Base-by-base conservation (phyloP, 2,329 filamentous ascomycete genomes). In the Xylaria sp. region DNA sequence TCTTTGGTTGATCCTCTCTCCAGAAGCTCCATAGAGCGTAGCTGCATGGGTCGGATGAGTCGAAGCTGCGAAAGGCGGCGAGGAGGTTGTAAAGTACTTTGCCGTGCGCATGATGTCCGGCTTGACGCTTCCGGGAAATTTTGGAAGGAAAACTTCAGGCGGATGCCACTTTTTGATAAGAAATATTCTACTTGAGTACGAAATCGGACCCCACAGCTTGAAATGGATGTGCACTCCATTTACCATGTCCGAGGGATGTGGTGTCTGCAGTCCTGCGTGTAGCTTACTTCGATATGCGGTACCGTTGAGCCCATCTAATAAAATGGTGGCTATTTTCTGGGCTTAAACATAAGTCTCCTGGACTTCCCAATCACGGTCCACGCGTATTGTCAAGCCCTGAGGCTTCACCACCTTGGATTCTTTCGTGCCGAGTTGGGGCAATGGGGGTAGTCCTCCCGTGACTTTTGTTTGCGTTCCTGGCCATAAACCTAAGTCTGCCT, bases 391-490 rank as follows among this genome's bases (percentile, higher is more conserved):
- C 29, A 64, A 64, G 13, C 32, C 55, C 40, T 44, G 21, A 5
- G 47, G 54, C 44, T 50, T 37, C 16, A 25, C 12, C 13, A 29
- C 44, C 27, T 32, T 32, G 8, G 12, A 13, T 16, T 44, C 40
- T 32, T 65, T 47, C 23, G 53, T 23, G 5, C 13, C 3, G 16
- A 44, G 44, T 5, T 32, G n/a, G 10, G 63, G 55, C n/a, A 47
- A 44, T n/a, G 29, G 16, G 6, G 23, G 35, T 21, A 60, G 32
- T 16, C 63, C 63, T 27, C 44, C 63, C 1, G 55, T 60, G 16
- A 65, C 63, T 37, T 65, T 59, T n/a, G 63, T 60, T 29, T 65
- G 63, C 10, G 47, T 54, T 27, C 54, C 54, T 5, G 55, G 44
- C 63, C 63, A 60, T 27, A 54, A 47, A n/a, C 55, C 44, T 25